These are phyloP conservation scores for Punctularia strigosozonata DNA, from an alignment of 768 basidiomycete genomes.

Conservation along the genomic window DNA sequence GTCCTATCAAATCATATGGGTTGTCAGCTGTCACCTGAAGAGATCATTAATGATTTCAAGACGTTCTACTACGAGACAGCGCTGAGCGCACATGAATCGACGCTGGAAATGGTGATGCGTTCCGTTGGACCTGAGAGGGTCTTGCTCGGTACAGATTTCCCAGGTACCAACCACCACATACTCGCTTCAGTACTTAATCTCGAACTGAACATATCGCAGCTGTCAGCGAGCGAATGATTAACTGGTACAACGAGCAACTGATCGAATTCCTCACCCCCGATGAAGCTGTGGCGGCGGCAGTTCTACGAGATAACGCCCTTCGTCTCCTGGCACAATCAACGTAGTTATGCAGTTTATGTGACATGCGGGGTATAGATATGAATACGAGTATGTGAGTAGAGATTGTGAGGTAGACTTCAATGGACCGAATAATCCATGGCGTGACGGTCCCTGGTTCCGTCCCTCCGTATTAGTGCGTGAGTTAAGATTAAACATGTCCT, in stretches of 20 bases:
- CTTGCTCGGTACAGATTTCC: conserved; percentile 69
- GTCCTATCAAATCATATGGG: conserved; percentile 62
- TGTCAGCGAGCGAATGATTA: conserved; percentile 39
- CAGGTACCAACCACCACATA: conserved; percentile 31
- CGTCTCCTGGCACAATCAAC: conserved; percentile 31
- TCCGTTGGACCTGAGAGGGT: conserved; percentile 41
- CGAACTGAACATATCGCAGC: conserved; percentile 27
- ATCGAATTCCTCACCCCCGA: conserved; percentile 34
- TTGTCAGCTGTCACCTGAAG: conserved; percentile 44
- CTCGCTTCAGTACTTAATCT: neutral
- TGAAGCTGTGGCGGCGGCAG: conserved; percentile 20
- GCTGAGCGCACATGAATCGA: conserved; percentile 43
- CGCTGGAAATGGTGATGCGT: conserved; percentile 34
- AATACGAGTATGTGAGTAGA: no score
- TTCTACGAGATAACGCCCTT: conserved; percentile 40
- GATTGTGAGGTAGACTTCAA: no score
- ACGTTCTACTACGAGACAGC: conserved; percentile 70
- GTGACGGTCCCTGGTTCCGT: no score
- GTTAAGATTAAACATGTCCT: no score
- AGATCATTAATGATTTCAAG: conserved; percentile 58
- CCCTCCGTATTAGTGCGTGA: no score
- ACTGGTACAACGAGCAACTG: conserved; percentile 51
- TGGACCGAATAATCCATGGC: no score
- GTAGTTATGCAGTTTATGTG: neutral
- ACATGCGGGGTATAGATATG: neutral